Evolutionary conservation across 192 early-diverging fungal genomes (phyloP), one percentile per base, ranked within the genome.

Genomic region (Helicostylum pulchrum): DNA sequence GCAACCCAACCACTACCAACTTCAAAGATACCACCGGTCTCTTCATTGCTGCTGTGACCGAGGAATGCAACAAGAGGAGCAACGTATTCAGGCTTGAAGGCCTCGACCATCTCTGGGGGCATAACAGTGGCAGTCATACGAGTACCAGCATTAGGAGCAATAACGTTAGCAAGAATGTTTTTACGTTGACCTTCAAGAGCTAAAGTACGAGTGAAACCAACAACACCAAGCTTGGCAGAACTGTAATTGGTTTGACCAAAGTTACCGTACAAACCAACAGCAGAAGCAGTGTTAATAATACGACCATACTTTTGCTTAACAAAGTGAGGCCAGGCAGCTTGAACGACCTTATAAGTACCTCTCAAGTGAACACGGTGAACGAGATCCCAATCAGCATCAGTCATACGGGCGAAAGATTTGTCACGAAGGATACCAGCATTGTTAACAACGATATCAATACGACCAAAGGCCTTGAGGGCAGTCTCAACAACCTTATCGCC

Each of bases 371-470:
- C 91, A 34, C 80, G 78, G 65, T 94, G 88, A 14, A 97, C 92
- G 49, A 94, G 72, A 77, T 97, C 94, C 96, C 96, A 99, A 74
- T 99, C 95, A 31, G 80, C 76, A 76, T 93, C 93, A 21, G 94
- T 90, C 73, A 95, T 93, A 46, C 92, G 80, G 52, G 78, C 82
- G 75, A 99, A 97, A 6, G 94, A 94, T 74, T 91, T 94, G 80
- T 99, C 96, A 65, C 95, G 87, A 57, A 99, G 80, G 56, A 99
- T 97, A 64, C 96, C 96, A 19, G 96, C 96, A 68, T 99, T 99
- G 86, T 99, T 99, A 68, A 99, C 84, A 21, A 99, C 64, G 62
- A 99, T 77, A 62, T 91, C 90, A 55, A 91, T 66, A 9, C 88
- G 85, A 7, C 90, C 90, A 79, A 88, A 91, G 15, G 86, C 86